phyloP scores from a whole-genome alignment of 805 yeast species.

The Candida insectalens region DNA sequence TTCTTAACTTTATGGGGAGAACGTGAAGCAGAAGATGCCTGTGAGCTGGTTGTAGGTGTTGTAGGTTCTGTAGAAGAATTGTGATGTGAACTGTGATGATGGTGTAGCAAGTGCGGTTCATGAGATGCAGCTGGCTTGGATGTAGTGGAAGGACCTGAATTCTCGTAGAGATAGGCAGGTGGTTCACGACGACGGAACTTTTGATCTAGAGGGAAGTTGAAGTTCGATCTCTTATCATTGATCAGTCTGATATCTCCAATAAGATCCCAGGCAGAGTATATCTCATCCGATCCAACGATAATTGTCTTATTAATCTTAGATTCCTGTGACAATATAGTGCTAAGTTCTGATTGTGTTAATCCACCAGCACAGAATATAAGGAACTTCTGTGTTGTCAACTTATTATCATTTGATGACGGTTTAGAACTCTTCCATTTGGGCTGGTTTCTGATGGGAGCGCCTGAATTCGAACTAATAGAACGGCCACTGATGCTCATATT shows the following conservation, averaged over 20 bases:
- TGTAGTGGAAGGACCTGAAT: slow-evolving; percentile 5
- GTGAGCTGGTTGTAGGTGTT: no score
- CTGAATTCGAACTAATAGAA: not conserved
- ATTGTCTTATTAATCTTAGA: slow-evolving; percentile 57
- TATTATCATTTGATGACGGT: slow-evolving; percentile 7
- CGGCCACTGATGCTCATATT: not conserved
- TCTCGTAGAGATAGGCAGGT: slow-evolving; percentile 15
- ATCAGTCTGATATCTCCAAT: slow-evolving; percentile 23
- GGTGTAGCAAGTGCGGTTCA: no score
- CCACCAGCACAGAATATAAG: slow-evolving; percentile 88
- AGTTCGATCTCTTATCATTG: slow-evolving; percentile 15
- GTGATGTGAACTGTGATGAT: no score
- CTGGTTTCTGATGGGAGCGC: slow-evolving; percentile 14
- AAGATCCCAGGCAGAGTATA: slow-evolving; percentile 36
- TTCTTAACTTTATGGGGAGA: no score
- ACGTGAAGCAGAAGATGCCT: no score
- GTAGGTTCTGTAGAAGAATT: no score
- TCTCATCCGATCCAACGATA: slow-evolving; percentile 70
- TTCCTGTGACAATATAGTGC: slow-evolving; percentile 66
- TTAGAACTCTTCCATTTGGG: slow-evolving; percentile 23
- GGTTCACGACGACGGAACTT: slow-evolving; percentile 10
- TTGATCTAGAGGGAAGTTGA: slow-evolving; percentile 17
- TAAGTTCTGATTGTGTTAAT: slow-evolving; percentile 69
- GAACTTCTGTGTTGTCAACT: slow-evolving; percentile 48
- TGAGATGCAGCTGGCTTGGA: slow-evolving; percentile 1